Base-by-base conservation (phyloP, 192 early-diverging fungal genomes). In the Backusella morwellensis region DNA sequence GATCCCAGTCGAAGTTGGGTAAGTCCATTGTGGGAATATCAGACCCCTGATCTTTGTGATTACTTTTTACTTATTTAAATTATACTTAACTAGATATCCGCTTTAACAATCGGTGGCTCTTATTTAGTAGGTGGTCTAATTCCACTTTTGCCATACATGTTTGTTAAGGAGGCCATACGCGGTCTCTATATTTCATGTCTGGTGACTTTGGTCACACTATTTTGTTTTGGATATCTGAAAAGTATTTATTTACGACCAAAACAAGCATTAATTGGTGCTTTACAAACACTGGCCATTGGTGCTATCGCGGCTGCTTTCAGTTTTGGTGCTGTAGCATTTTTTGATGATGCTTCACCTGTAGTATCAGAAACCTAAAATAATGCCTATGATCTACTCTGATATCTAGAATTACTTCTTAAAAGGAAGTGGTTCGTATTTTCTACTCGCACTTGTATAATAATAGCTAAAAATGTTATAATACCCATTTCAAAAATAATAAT, bases 81-180 rank as follows among this genome's bases (percentile, higher is more conserved):
- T 23, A 44, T 40, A 66, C 19, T 40, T 77, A 21, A 34, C 6
- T 81, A 86, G 83, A 81, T 87, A 14, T 84, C 84, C 19, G 89
- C 88, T 11, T 67, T 88, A 32, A 89, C 89, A 4, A 87, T 89
- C 70, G 89, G 89, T 40, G 70, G 77, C 19, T 87, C 87, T 9
- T 90, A 90, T 78, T 83, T 90, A 56, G 38, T 85, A 63, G 89
- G 89, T 32, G 89, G 89, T 66, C 77, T 90, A 6, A 84, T 90
- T n/a, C 89, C 89, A 6, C 76, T 90, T 36, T 44, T 88, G 21
- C 89, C 89, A 4, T 90, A 90, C 73, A 68, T 87, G n/a, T 80
- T 86, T 29, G 72, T 88, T 44, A 32, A 56, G 19, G 67, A 80
- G 34, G 74, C 86, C 3, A 59, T 34, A 21, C 66, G 56, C 0